Evolutionary conservation across 225 moss, liverwort and hornwort genomes (phyloP).

Genomic region (Polytrichum formosum): DNA sequence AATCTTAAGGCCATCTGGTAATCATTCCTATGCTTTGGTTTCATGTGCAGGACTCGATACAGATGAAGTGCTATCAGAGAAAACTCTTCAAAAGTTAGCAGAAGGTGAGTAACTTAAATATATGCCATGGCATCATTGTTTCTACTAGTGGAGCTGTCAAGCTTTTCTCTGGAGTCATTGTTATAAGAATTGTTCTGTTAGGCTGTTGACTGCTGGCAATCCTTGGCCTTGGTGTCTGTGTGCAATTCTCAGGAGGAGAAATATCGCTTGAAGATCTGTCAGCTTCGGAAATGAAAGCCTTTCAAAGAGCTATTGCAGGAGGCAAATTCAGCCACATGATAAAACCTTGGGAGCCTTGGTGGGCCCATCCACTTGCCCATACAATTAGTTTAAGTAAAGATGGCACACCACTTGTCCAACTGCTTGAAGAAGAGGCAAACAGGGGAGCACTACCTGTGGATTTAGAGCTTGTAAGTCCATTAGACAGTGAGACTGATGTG

Average conservation of each 20-base stretch:
- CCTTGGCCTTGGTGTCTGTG: slow-evolving; percentile 1
- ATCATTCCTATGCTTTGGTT: not conserved
- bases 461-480: slow-evolving; percentile 11
- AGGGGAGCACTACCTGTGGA: slow-evolving; percentile 12
- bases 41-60: slow-evolving; percentile 29
- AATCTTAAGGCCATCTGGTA: too few species aligned
- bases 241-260: slow-evolving; percentile 44
- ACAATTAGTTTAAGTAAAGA: slow-evolving; percentile 53
- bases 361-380: slow-evolving; percentile 73
- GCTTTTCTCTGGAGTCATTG: too few species aligned
- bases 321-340: slow-evolving; percentile 81
- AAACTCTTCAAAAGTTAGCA: slow-evolving; percentile 53
- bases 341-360: slow-evolving; percentile 97
- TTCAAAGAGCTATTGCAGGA: slow-evolving; percentile 72
- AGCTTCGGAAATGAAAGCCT: slow-evolving; percentile 62
- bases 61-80: slow-evolving; percentile 58
- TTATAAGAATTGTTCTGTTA: too few species aligned
- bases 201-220: not conserved
- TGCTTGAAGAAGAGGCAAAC: slow-evolving; percentile 20
- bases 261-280: slow-evolving; percentile 70
- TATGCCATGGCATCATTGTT: not conserved
- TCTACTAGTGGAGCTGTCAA: too few species aligned
- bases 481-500: slow-evolving; percentile 18
- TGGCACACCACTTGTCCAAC: slow-evolving; percentile 62
- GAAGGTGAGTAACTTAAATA: slow-evolving; percentile 45